phyloP scores from a whole-genome alignment of 1,139 yeast genomes.

The Pichia sp. region DNA sequence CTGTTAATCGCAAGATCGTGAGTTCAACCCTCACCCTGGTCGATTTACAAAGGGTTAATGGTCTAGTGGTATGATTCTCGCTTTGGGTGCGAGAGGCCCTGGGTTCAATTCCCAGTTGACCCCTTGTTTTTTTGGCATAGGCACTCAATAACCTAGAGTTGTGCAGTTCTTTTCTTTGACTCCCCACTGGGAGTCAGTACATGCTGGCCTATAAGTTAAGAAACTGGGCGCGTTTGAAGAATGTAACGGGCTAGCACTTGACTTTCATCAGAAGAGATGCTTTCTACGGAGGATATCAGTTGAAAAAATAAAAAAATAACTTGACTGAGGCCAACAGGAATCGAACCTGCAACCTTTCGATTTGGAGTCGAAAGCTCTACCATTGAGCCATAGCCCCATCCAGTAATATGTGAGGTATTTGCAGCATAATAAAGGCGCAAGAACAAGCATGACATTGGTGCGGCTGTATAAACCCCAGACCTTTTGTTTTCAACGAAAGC shows the following conservation, averaged over 20 bases:
- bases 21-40: conserved; percentile 12
- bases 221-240: neutral
- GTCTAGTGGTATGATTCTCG: conserved; percentile 45
- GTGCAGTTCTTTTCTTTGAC: neutral
- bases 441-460: neutral
- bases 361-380: conserved; percentile 88
- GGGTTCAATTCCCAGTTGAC: conserved; percentile 30
- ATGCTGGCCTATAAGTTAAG: too few relatives aligned
- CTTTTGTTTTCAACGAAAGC: neutral
- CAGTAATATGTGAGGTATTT: neutral
- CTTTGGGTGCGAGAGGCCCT: conserved; percentile 38
- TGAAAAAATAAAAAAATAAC: conserved; percentile 12
- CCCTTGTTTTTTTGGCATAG: conserved; percentile 18
- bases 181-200: too few relatives aligned
- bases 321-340: conserved; percentile 37
- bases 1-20: conserved; percentile 12
- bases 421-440: neutral
- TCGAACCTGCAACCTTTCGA: conserved; percentile 44
- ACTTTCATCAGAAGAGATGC: neutral
- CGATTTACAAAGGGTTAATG: conserved; percentile 12
- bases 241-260: neutral
- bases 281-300: too few relatives aligned
- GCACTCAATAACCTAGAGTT: neutral
- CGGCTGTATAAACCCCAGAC: neutral
- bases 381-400: conserved; percentile 86